These are phyloP conservation scores for Henckelia pumila DNA, from an alignment of 257 asterid genomes.

Conservation along the genomic window DNA sequence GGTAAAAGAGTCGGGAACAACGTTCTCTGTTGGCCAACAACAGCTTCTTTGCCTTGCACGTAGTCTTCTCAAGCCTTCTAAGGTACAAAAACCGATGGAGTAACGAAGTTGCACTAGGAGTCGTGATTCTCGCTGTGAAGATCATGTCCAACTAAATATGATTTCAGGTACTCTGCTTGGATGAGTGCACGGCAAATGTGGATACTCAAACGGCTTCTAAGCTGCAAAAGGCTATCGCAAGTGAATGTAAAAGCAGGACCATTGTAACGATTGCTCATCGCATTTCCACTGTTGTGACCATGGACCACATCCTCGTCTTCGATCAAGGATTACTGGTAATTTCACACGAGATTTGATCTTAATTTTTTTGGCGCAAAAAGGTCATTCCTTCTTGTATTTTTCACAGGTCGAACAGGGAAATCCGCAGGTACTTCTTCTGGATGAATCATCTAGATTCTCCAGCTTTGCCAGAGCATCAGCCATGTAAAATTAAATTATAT, in stretches of 20 bases:
- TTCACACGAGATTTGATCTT: neutral
- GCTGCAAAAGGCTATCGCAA: constrained; percentile 64
- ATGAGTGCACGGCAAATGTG: constrained; percentile 86
- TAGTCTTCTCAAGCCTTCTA: constrained; percentile 75
- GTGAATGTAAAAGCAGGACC: constrained; percentile 56
- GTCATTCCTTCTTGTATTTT: neutral
- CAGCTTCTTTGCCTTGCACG: constrained; percentile 96
- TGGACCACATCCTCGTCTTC: constrained; percentile 71
- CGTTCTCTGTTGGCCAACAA: constrained; percentile 95
- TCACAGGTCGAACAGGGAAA: constrained; percentile 50
- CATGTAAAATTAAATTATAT: constrained; percentile 28
- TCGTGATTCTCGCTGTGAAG: neutral
- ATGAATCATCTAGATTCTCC: constrained; percentile 38
- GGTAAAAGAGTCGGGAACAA: constrained; percentile 74
- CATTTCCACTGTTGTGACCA: constrained; percentile 69
- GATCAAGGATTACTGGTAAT: constrained; percentile 78
- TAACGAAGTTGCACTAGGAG: neutral
- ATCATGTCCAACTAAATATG: neutral
- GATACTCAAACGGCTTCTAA: constrained; percentile 80
- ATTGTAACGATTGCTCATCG: constrained; percentile 88
- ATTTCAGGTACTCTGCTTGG: constrained; percentile 82
- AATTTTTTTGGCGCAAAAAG: neutral
- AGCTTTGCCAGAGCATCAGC: constrained; percentile 50
- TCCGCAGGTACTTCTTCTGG: constrained; percentile 39
- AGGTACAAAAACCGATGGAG: constrained; percentile 36